Conservation (phyloP, 257 asterid genomes). For the Nicotiana otophora region DNA sequence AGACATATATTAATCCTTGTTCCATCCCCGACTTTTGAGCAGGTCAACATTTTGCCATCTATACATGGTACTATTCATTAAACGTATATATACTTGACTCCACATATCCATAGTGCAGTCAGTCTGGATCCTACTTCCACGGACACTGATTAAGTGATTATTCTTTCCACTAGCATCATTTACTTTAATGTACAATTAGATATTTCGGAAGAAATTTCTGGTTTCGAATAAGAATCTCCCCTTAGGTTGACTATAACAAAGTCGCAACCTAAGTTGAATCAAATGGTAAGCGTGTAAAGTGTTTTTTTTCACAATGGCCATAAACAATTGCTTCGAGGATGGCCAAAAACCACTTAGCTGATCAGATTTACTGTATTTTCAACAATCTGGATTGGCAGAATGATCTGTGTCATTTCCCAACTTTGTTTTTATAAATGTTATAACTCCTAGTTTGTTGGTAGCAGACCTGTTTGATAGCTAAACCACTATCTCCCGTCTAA, state of each 20-base stretch:
- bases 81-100: neutral
- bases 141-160: neutral
- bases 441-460: neutral
- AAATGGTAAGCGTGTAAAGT: neutral
- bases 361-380: neutral
- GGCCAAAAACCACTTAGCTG: neutral
- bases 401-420: neutral
- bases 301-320: neutral
- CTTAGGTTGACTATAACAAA: neutral
- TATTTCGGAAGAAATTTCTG: conserved; percentile 10
- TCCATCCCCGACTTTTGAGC: neutral
- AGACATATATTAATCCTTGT: neutral
- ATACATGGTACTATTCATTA: neutral
- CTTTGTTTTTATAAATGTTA: too few species aligned
- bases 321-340: neutral
- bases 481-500: neutral
- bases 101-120: neutral
- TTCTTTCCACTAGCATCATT: neutral
- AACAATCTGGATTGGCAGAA: neutral
- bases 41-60: neutral
- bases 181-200: neutral
- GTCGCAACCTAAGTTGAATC: neutral
- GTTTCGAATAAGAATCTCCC: neutral
- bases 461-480: neutral
- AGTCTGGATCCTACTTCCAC: neutral